phyloP scores from a whole-genome alignment of 306 rosid genomes.

The Begonia peltatifolia region DNA sequence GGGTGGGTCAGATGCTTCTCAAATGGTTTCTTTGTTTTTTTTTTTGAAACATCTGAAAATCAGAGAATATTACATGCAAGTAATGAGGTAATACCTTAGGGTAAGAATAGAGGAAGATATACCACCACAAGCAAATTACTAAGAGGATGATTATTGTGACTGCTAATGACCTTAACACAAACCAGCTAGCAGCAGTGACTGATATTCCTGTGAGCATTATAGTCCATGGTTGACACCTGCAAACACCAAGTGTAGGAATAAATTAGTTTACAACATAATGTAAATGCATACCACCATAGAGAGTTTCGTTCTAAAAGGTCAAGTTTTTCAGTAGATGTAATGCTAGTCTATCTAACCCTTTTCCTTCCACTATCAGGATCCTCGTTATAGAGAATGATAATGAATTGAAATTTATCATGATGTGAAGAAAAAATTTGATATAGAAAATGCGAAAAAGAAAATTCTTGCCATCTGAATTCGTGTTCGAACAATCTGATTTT shows the following conservation, averaged over 20 bases:
- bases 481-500: too few relatives aligned
- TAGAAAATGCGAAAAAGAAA: too few relatives aligned
- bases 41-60: background rate
- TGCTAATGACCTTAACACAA: slow-evolving; percentile 30
- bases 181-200: slow-evolving; percentile 44
- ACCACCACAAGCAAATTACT: slow-evolving; percentile 70
- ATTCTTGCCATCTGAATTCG: too few relatives aligned
- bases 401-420: too few relatives aligned
- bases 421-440: too few relatives aligned
- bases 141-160: slow-evolving; percentile 19
- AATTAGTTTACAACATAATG: background rate
- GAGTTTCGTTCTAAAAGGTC: too few relatives aligned
- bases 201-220: slow-evolving; percentile 28
- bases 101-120: slow-evolving; percentile 69
- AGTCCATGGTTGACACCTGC: slow-evolving; percentile 57
- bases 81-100: slow-evolving; percentile 45
- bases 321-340: too few relatives aligned
- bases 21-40: background rate
- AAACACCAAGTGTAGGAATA: too few relatives aligned
- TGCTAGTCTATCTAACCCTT: background rate
- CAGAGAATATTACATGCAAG: background rate
- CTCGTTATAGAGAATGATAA: background rate
- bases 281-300: too few relatives aligned
- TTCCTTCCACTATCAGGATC: background rate
- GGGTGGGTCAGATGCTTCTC: background rate